Base-by-base conservation (phyloP, 2,329 filamentous ascomycete species). In the Madurella fahalii region DNA sequence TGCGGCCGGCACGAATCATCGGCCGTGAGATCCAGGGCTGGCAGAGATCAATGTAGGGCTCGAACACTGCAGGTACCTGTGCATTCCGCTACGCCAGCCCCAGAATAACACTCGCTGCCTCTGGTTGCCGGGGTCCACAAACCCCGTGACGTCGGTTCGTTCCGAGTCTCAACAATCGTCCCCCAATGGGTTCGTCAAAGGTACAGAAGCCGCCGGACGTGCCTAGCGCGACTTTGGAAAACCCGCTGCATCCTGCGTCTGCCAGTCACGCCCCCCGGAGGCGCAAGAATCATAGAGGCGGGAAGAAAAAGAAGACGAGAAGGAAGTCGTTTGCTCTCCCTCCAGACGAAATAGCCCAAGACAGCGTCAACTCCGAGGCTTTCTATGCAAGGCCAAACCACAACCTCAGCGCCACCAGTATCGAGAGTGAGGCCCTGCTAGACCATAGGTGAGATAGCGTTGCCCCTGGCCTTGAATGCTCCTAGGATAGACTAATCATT, bases 351-450 rank as follows among this genome's bases (percentile, higher is more conserved):
- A 70, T 70, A 59, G 63, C 52, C 44, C 66, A 62, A 56, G 70
- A 66, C 43, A 47, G 43, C 55, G 67, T 65, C 49, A 70, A 75
- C 50, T 69, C 70, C 16, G 72, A 74, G 51, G 62, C 71, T 44
- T 78, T 83, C 67, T 82, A 82, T 66, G 69, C 74, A 61, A 67
- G 78, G 55, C 71, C 74, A 49, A 67, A 75, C 8, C 71, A 74
- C 43, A 90, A 88, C 67, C 67, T 85, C 59, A 97, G 93, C 73
- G 85, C 81, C 64, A 91, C 89, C 1, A 97, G 93, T 69, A 75
- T 97, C 59, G 93, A 96, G 62, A 96, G 91, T 69, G 87, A 95
- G 67, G 86, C 83, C 8, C 74, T 97, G 62, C 75, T 97, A 16
- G 93, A 97, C 71, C 93, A 97, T 71, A 83, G 90, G 84, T 88